Evolutionary conservation across 2,329 filamentous ascomycete species (phyloP).

Genomic region (Penicillium sclerotigenum): DNA sequence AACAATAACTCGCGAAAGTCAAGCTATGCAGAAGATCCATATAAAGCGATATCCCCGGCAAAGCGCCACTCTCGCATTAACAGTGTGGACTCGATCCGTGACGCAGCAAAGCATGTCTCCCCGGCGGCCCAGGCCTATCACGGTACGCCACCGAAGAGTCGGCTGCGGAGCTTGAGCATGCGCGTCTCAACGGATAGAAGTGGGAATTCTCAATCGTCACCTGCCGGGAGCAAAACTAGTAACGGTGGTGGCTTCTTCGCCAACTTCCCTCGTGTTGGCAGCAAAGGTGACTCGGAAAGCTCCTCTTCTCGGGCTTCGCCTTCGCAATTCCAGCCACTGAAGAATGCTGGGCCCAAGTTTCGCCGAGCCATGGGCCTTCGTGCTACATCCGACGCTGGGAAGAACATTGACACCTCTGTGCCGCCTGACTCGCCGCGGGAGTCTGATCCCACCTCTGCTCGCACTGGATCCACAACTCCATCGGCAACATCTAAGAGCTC

Average conservation of each 20-base stretch:
- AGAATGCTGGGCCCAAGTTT: constrained; percentile 59
- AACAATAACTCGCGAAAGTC: constrained; percentile 63
- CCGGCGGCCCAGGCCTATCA: constrained; percentile 68
- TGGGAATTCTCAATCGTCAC: constrained; percentile 48
- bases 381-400: constrained; percentile 74
- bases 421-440: constrained; percentile 50
- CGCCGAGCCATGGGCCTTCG: constrained; percentile 67
- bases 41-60: constrained; percentile 62
- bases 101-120: constrained; percentile 52
- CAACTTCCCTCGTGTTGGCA: constrained; percentile 45
- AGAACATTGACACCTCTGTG: constrained; percentile 45
- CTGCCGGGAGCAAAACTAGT: constrained; percentile 53
- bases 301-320: constrained; percentile 49
- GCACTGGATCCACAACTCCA: constrained; percentile 71
- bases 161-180: constrained; percentile 61
- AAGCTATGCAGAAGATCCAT: constrained; percentile 73
- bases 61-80: constrained; percentile 74
- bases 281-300: constrained; percentile 48
- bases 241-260: constrained; percentile 31
- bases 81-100: constrained; percentile 71
- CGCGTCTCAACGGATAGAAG: constrained; percentile 41
- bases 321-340: constrained; percentile 48
- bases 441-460: constrained; percentile 61
- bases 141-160: constrained; percentile 48
- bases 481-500: constrained; percentile 66